A percentile compares a stretch with the other conserved stretches of the same genome.
Evolutionary conservation across 805 yeast genomes (phyloP).

Genomic region (Candida awuae): DNA sequence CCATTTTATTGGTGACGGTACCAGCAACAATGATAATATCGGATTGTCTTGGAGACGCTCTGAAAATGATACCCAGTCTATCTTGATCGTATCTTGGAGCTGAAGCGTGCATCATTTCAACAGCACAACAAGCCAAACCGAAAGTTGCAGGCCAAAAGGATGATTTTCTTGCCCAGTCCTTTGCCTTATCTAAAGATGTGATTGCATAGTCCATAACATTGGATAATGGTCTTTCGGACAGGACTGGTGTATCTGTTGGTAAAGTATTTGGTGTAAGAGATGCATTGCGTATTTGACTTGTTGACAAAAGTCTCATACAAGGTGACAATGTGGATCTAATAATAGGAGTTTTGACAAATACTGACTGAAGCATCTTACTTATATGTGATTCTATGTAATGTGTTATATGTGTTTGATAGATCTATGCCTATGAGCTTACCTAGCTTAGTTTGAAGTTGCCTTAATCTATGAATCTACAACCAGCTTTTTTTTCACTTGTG

Average conservation of each 20-base stretch:
- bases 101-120: constrained; percentile 91
- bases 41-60: constrained; percentile 89
- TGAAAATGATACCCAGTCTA: constrained; percentile 84
- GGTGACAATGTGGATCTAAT: not conserved
- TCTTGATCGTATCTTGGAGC: constrained; percentile 90
- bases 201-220: constrained; percentile 71
- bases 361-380: not conserved
- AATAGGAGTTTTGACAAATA: not conserved
- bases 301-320: constrained; percentile 7
- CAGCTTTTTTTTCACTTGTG: not conserved
- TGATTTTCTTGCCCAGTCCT: constrained; percentile 87
- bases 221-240: constrained; percentile 52
- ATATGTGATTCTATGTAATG: not conserved
- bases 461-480: too few species aligned
- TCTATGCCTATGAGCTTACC: too few species aligned
- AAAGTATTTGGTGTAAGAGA: constrained; percentile 37
- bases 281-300: constrained; percentile 10
- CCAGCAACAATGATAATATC: constrained; percentile 93
- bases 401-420: not conserved
- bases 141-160: constrained; percentile 92
- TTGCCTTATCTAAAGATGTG: constrained; percentile 72
- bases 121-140: constrained; percentile 90
- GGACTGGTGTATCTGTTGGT: constrained; percentile 64
- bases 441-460: too few species aligned
- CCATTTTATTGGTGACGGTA: constrained; percentile 86